phyloP scores from a whole-genome alignment of 2,329 filamentous ascomycete genomes.

The Aureobasidium sp. region DNA sequence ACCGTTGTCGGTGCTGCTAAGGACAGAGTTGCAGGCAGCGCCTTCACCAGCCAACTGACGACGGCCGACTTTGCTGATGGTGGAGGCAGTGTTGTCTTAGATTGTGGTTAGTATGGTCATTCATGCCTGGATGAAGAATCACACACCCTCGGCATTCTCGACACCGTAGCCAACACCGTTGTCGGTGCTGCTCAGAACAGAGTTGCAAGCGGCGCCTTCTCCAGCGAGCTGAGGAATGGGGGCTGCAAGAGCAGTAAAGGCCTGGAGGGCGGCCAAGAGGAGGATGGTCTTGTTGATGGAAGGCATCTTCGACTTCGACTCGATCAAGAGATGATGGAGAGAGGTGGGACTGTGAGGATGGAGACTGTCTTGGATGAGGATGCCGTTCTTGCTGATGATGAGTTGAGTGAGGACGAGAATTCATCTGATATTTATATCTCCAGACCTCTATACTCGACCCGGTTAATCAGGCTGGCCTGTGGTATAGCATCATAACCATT shows the following conservation, averaged over 20 bases:
- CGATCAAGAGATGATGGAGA: background rate
- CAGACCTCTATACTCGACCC: background rate
- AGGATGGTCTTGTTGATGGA: conserved; percentile 1
- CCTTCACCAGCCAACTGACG: conserved; percentile 23
- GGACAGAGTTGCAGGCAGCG: conserved; percentile 20
- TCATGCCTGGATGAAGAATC: rapidly evolving
- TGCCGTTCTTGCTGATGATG: background rate
- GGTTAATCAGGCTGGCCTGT: too few relatives aligned
- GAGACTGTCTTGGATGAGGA: background rate
- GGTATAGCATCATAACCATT: background rate
- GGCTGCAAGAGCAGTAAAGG: conserved; percentile 14
- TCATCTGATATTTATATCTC: background rate
- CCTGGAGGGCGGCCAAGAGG: background rate
- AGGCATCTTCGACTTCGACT: conserved; percentile 3
- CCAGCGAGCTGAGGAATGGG: conserved; percentile 22
- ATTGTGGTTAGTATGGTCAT: background rate
- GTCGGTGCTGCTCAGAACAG: conserved; percentile 20
- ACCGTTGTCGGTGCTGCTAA: conserved; percentile 21
- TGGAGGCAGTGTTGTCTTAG: conserved; percentile 16
- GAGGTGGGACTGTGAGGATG: background rate
- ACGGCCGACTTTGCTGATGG: background rate
- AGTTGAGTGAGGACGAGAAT: background rate
- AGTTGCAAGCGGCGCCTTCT: conserved; percentile 21
- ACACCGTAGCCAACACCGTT: conserved; percentile 22
- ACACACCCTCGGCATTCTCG: conserved; percentile 18